Evolutionary conservation across 2,329 filamentous ascomycete genomes (phyloP).

Genomic region (Colletotrichum tanaceti): DNA sequence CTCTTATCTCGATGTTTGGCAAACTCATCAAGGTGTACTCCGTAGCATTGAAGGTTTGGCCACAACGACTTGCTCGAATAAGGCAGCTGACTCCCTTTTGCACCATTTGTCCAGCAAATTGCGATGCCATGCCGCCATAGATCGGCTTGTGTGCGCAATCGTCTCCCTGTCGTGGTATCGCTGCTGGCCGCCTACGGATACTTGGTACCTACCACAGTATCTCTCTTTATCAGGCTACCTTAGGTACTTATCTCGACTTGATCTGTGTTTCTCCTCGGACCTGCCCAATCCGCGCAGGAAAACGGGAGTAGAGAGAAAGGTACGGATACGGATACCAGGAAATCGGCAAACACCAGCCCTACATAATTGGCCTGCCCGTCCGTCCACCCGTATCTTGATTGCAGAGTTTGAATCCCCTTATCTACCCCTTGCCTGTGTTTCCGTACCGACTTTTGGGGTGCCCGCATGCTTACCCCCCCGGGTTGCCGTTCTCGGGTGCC

Average conservation of each 20-base stretch:
- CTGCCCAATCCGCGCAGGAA: slow-evolving; percentile 31
- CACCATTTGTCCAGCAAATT: slow-evolving; percentile 37
- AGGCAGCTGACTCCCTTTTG: slow-evolving; percentile 40
- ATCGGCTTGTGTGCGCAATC: slow-evolving; percentile 39
- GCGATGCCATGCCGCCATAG: slow-evolving; percentile 37
- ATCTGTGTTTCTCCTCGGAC: slow-evolving; percentile 37
- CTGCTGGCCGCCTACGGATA: not conserved
- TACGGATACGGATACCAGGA: not conserved
- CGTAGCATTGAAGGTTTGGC: slow-evolving; percentile 5
- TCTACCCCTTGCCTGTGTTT: not conserved
- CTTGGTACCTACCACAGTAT: slow-evolving; percentile 1
- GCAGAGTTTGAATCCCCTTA: not conserved
- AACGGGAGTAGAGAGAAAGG: not conserved
- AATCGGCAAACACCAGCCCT: slow-evolving; percentile 2
- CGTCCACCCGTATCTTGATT: slow-evolving; percentile 8
- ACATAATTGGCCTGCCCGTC: slow-evolving; percentile 20
- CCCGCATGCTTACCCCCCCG: slow-evolving; percentile 1
- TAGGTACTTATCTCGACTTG: slow-evolving; percentile 26
- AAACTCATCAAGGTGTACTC: slow-evolving; percentile 11
- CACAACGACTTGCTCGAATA: slow-evolving; percentile 33
- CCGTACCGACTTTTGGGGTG: not conserved
- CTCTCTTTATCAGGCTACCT: slow-evolving; percentile 3
- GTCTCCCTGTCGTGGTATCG: slow-evolving; percentile 35
- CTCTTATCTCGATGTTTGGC: slow-evolving; percentile 36
- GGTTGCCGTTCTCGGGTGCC: slow-evolving; percentile 7